Evolutionary conservation across 495 filamentous ascomycete genomes (phyloP).

Genomic region (Talaromyces ruber): DNA sequence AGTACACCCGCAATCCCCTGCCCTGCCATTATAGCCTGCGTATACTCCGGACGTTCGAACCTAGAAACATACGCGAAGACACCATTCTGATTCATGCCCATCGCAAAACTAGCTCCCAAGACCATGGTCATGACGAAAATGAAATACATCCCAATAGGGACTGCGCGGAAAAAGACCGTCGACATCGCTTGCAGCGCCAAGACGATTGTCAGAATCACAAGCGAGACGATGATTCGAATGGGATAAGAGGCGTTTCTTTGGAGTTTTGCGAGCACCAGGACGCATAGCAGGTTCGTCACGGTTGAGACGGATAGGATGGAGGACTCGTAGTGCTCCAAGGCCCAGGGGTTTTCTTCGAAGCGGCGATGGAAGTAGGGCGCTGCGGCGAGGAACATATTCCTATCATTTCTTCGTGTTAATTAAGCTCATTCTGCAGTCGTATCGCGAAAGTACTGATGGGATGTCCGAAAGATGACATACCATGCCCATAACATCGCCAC

Average conservation of each 20-base stretch:
- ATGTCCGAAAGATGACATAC: slow-evolving; percentile 35
- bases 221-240: slow-evolving; percentile 64
- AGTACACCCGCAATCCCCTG: slow-evolving; percentile 90
- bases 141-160: slow-evolving; percentile 60
- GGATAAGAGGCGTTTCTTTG: slow-evolving; percentile 79
- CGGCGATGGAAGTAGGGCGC: slow-evolving; percentile 86
- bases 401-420: slow-evolving; percentile 17
- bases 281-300: slow-evolving; percentile 65
- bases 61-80: slow-evolving; percentile 85
- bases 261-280: slow-evolving; percentile 65
- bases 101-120: slow-evolving; percentile 63
- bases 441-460: background rate
- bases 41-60: slow-evolving; percentile 78
- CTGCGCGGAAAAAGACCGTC: slow-evolving; percentile 54
- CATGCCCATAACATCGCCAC: slow-evolving; percentile 95
- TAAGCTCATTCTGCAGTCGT: background rate
- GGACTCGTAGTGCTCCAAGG: slow-evolving; percentile 74
- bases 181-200: slow-evolving; percentile 76
- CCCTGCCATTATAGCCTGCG: slow-evolving; percentile 92
- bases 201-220: slow-evolving; percentile 60
- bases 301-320: slow-evolving; percentile 82
- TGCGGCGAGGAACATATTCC: slow-evolving; percentile 98
- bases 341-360: slow-evolving; percentile 61
- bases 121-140: slow-evolving; percentile 78
- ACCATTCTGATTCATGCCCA: slow-evolving; percentile 87